phyloP scores from a whole-genome alignment of 805 yeast species.

The Saccharomyces mikatae region DNA sequence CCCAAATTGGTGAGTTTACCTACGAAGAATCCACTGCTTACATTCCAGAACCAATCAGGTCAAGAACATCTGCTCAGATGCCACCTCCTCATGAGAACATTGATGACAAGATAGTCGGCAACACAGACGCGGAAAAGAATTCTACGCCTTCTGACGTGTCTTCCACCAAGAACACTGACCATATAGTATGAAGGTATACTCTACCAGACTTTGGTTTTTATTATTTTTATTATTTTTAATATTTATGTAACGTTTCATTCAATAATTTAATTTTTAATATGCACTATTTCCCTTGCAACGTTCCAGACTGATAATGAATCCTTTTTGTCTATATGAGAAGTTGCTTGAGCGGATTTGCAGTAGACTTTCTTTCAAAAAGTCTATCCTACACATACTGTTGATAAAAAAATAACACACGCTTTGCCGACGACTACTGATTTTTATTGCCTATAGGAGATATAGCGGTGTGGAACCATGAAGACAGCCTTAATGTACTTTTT shows the following conservation, averaged over 20 bases:
- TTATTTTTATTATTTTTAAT: background rate
- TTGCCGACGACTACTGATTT: too few species aligned
- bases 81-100: conserved; percentile 26
- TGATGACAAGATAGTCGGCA: conserved; percentile 29
- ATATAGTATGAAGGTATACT: background rate
- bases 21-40: conserved; percentile 55
- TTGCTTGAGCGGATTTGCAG: background rate
- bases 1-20: conserved; percentile 87
- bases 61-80: conserved; percentile 32
- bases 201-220: background rate
- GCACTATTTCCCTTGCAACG: too few species aligned
- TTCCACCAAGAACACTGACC: background rate
- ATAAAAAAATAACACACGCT: background rate
- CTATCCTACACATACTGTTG: background rate
- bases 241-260: background rate
- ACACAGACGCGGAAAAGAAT: background rate
- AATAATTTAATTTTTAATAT: background rate
- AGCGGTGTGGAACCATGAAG: background rate
- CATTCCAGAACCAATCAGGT: conserved; percentile 74
- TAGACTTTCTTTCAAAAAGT: background rate
- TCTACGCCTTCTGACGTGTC: background rate
- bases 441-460: background rate
- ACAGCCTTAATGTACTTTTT: background rate
- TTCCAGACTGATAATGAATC: too few species aligned
- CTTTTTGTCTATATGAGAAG: too few species aligned